A percentile compares a stretch with the other conserved stretches of the same genome.
These are phyloP conservation scores for Fistulina hepatica DNA, from an alignment of 1,284 basidiomycete species.

Conservation along the genomic window DNA sequence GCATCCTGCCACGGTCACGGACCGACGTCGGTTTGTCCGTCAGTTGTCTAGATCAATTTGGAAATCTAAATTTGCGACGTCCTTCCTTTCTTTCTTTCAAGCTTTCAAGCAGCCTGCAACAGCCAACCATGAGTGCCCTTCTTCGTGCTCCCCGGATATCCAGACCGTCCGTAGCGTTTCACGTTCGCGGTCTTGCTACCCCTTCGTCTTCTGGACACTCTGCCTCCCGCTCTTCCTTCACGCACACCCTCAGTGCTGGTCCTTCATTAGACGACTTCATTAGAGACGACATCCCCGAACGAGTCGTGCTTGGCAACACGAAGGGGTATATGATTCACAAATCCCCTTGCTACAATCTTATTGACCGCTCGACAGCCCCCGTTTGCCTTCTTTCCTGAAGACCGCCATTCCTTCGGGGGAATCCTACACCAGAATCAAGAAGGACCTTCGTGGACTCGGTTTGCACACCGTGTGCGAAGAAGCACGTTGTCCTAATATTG, in stretches of 20 bases:
- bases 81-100: too few species aligned
- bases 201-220: slow-evolving; percentile 30
- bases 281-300: slow-evolving; percentile 46
- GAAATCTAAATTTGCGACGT: too few species aligned
- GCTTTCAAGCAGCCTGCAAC: too few species aligned
- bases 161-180: slow-evolving; percentile 8
- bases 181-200: slow-evolving; percentile 44
- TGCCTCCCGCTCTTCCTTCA: slow-evolving; percentile 36
- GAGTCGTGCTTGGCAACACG: slow-evolving; percentile 71
- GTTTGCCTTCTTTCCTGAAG: slow-evolving; percentile 87
- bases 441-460: slow-evolving; percentile 83
- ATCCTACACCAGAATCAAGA: slow-evolving; percentile 90
- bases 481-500: slow-evolving; percentile 97
- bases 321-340: slow-evolving; percentile 38
- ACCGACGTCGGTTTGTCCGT: too few species aligned
- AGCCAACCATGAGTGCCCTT: too few species aligned
- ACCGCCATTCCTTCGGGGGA: slow-evolving; percentile 86
- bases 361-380: slow-evolving; percentile 52
- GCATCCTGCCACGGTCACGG: too few species aligned
- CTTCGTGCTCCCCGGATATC: too few species aligned
- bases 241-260: slow-evolving; percentile 54
- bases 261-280: slow-evolving; percentile 84
- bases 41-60: too few species aligned
- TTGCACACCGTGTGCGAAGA: slow-evolving; percentile 98
- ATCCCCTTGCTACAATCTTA: not conserved